These are phyloP conservation scores for Gamsiella multidivaricata DNA, from an alignment of 192 early-diverging fungal species.

Conservation along the genomic window DNA sequence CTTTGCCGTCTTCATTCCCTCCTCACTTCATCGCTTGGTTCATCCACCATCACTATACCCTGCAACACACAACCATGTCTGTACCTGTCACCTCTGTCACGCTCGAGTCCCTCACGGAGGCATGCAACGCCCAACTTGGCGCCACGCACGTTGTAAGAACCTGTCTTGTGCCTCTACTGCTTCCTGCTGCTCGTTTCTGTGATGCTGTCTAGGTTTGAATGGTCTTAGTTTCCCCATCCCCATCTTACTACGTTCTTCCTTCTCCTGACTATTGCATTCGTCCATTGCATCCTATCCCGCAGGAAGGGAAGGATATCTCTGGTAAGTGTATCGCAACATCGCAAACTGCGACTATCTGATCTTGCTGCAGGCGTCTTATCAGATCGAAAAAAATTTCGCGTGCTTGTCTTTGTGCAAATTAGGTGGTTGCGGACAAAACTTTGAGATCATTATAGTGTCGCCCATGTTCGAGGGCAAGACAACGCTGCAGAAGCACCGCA, in stretches of 20 bases:
- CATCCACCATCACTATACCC: neutral
- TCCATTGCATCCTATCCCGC: neutral
- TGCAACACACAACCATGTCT: conserved; percentile 22
- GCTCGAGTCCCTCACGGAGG: conserved; percentile 45
- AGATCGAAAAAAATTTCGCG: conserved; percentile 10
- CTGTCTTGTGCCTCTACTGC: neutral
- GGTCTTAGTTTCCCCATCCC: neutral
- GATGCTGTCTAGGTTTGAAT: too few species aligned
- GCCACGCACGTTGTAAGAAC: conserved; percentile 48
- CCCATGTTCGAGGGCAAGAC: conserved; percentile 76
- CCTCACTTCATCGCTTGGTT: neutral
- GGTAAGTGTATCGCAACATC: conserved; percentile 8
- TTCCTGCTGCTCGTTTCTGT: too few species aligned
- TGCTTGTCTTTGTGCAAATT: conserved; percentile 16
- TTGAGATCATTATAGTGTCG: conserved; percentile 83
- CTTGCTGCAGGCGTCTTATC: conserved; percentile 19
- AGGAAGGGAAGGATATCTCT: conserved; percentile 54
- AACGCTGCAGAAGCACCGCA: conserved; percentile 75
- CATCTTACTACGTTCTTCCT: neutral
- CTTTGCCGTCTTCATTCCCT: conserved; percentile 1
- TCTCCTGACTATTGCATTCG: neutral
- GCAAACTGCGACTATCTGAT: conserved; percentile 4
- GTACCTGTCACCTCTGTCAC: conserved; percentile 43
- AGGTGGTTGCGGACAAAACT: conserved; percentile 86
- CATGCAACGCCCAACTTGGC: conserved; percentile 34